A percentile compares a stretch with the other conserved stretches of the same genome.
Evolutionary conservation across 805 yeast genomes (phyloP).

Genomic region (Metschnikowia lachancei): DNA sequence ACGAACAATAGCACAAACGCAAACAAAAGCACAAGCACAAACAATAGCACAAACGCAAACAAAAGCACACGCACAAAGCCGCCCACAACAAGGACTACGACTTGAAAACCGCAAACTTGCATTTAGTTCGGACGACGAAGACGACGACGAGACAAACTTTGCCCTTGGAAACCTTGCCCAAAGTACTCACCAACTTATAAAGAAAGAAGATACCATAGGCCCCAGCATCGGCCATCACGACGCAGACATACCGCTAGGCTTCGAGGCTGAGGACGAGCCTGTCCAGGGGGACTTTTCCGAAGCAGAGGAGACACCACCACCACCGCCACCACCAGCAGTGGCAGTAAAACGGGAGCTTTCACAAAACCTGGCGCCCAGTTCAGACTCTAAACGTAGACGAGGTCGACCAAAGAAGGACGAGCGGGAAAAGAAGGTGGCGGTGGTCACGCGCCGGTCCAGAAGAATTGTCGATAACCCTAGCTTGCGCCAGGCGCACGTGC

Average conservation of each 20-base stretch:
- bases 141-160: constrained; percentile 9
- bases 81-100: background rate
- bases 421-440: constrained; percentile 9
- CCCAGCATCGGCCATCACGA: no score
- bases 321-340: no score
- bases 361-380: background rate
- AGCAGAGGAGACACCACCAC: no score
- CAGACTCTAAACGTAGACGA: constrained; percentile 14
- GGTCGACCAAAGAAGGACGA: constrained; percentile 20
- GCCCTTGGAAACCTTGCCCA: background rate
- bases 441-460: constrained; percentile 16
- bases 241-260: background rate
- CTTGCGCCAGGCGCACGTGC: constrained; percentile 11
- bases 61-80: background rate
- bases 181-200: no score
- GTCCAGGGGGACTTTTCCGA: background rate
- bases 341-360: background rate
- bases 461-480: constrained; percentile 18
- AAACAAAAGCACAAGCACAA: no score
- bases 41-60: no score
- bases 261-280: constrained; percentile 1
- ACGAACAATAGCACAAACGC: no score
- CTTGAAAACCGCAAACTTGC: constrained; percentile 9
- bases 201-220: no score
- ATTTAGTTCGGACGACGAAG: constrained; percentile 19